These are phyloP conservation scores for Xylaria sp. DNA, from an alignment of 2,329 filamentous ascomycete genomes.

Conservation along the genomic window DNA sequence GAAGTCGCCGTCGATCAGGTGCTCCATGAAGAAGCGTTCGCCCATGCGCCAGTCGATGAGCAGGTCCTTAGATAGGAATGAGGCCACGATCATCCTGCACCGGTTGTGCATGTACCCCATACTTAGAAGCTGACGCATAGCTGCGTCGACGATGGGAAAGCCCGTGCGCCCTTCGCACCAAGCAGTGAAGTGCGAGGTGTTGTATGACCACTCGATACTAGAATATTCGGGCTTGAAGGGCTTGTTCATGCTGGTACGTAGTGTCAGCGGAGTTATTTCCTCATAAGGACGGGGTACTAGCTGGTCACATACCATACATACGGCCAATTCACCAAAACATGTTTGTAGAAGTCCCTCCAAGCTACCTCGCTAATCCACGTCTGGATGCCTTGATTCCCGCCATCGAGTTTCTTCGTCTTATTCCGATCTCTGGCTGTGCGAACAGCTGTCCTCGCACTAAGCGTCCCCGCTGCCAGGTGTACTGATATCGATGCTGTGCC, in stretches of 20 bases:
- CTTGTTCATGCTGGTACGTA: constrained; percentile 63
- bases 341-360: constrained; percentile 90
- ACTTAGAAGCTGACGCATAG: constrained; percentile 79
- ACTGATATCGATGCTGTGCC: constrained; percentile 77
- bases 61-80: constrained; percentile 82
- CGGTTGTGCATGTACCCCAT: constrained; percentile 87
- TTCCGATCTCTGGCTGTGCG: constrained; percentile 64
- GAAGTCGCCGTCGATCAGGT: constrained; percentile 82
- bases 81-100: constrained; percentile 84
- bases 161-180: constrained; percentile 83
- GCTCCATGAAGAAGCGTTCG: constrained; percentile 84
- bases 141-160: constrained; percentile 85
- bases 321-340: constrained; percentile 86
- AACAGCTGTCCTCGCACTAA: constrained; percentile 76
- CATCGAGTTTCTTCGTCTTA: constrained; percentile 71
- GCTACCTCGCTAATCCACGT: constrained; percentile 86
- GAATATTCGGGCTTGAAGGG: constrained; percentile 83
- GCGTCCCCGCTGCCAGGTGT: constrained; percentile 73
- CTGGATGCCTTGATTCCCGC: constrained; percentile 72
- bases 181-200: constrained; percentile 72
- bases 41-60: constrained; percentile 86
- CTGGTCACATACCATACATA: constrained; percentile 70
- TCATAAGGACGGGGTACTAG: not conserved
- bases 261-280: constrained; percentile 22
- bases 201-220: constrained; percentile 84